Evolutionary conservation across 2,329 filamentous ascomycete species (phyloP).

Genomic region (Myriosclerotinia scirpicola): DNA sequence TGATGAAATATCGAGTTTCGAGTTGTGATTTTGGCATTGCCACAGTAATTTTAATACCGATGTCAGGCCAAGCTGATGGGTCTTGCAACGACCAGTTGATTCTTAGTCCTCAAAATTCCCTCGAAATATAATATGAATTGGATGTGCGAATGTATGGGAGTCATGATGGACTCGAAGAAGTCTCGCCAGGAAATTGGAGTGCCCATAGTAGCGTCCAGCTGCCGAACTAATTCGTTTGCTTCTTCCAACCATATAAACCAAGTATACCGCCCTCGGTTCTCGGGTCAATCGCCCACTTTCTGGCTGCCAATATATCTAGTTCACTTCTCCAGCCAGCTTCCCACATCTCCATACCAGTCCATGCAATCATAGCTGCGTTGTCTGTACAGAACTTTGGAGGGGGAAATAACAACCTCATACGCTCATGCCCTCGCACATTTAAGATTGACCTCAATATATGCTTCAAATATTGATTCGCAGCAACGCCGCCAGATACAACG

Average conservation of each 20-base stretch:
- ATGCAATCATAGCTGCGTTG: constrained; percentile 97
- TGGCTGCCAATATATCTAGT: constrained; percentile 58
- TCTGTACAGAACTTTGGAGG: constrained; percentile 81
- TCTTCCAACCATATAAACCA: constrained; percentile 55
- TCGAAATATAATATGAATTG: background rate
- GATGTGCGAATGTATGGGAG: background rate
- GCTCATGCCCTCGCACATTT: constrained; percentile 62
- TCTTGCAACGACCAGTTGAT: background rate
- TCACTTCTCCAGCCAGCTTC: constrained; percentile 69
- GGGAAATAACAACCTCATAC: constrained; percentile 69
- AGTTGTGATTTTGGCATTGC: background rate
- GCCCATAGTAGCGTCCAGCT: background rate
- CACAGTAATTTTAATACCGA: background rate
- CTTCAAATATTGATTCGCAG: constrained; percentile 77
- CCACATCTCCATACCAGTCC: constrained; percentile 92
- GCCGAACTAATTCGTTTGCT: background rate
- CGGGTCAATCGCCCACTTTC: constrained; percentile 74
- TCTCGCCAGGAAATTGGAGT: background rate
- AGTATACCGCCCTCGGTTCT: constrained; percentile 62
- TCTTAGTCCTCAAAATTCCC: background rate
- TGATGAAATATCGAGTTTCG: background rate
- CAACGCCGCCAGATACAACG: constrained; percentile 88
- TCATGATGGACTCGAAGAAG: background rate
- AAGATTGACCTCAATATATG: constrained; percentile 60
- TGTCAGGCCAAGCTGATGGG: background rate